Conservation (phyloP, 345 rosid genomes). For the Eucalyptus melliodora region DNA sequence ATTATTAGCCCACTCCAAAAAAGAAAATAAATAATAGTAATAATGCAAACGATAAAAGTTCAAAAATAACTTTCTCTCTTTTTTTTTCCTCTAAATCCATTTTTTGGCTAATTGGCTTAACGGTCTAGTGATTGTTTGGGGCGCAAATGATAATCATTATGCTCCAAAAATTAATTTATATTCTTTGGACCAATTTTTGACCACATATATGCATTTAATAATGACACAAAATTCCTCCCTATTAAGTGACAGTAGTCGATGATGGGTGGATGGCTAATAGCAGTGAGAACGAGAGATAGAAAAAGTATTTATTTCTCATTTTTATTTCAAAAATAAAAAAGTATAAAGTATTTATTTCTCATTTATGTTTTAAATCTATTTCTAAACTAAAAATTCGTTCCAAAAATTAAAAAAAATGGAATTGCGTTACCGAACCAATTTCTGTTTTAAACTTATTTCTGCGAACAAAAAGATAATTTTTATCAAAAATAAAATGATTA, state of each 20-base stretch:
- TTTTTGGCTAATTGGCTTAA: background rate
- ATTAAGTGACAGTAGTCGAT: fast-evolving
- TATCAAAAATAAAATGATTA: no score
- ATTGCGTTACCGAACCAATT: fast-evolving
- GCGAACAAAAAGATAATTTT: no score
- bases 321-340: no score
- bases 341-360: no score
- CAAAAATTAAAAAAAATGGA: no score
- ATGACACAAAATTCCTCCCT: fast-evolving
- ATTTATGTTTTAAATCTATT: no score
- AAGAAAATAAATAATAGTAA: background rate
- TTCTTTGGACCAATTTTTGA: fast-evolving
- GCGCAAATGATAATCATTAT: no score
- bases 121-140: background rate
- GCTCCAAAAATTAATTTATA: fast-evolving
- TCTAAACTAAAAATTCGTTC: no score
- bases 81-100: background rate
- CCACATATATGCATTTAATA: fast-evolving
- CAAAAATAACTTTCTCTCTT: background rate
- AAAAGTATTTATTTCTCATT: no score
- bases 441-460: fast-evolving
- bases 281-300: no score
- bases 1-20: background rate
- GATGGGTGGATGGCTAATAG: no score
- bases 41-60: background rate